Evolutionary conservation across 371 early-diverging fungal genomes (phyloP), one percentile per base, ranked within the genome.

Genomic region (Haplosporangium sp.): DNA sequence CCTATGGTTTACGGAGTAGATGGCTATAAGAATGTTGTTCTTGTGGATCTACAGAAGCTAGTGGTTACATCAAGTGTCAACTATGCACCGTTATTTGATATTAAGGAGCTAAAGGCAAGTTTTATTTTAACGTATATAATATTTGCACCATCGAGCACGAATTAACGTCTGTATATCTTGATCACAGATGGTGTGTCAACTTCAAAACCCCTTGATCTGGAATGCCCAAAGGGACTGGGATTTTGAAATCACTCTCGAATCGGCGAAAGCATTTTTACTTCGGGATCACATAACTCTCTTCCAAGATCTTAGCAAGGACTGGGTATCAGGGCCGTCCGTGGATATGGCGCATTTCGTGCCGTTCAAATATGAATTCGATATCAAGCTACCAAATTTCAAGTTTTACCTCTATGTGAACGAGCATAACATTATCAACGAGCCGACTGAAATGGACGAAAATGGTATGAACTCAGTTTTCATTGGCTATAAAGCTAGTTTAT

Each of bases 201-300:
- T 95, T 86, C 88, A 88, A 8, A 86, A 85, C 53, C 96, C 96
- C 1, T 64, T 92, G 7, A 76, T 89, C n/a, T 96, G 96, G 96
- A 95, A 96, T 76, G 88, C 86, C 2, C 84, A 84, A 61, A 86
- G 95, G 34, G 79, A 72, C 5, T 94, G 95, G 95, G 83, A 84
- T 10, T 87, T 94, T 69, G 84, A 86, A 15, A 64, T 90, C 15
- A 69, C 74, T 6, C 57, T 89, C 9, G 74, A 74, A 44, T 65
- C 74, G 1, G 79, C 92, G 15, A 76, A 84, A 35, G 77, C 93
- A 13, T 93, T 86, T 69, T 71, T 95, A 19, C 79, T 96, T n/a
- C 87, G 94, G 10, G 96, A 96, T 59, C 96, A 96, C 70, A 88
- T 95, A n/a, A 90, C 89, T 5, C 81, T 96, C 7, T 61, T 96